Evolutionary conservation across 495 filamentous ascomycete genomes (phyloP).

Genomic region (Schizothecium vesticola): DNA sequence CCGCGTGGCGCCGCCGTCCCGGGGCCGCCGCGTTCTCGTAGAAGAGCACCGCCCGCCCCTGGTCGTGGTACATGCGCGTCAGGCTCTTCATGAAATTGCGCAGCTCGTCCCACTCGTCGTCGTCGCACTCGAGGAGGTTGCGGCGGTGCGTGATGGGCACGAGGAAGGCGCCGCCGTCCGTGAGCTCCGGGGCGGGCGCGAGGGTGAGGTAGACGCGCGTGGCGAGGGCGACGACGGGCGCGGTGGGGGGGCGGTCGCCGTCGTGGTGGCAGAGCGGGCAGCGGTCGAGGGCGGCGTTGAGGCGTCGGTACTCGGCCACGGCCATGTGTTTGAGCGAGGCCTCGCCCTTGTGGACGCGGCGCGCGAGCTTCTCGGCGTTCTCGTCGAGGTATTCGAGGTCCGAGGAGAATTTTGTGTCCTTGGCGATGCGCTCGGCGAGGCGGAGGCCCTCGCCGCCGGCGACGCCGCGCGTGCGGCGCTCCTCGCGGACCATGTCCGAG

Average conservation of each 20-base stretch:
- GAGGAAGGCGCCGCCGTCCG: constrained; percentile 75
- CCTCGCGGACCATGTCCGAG: constrained; percentile 92
- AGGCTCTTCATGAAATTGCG: constrained; percentile 99
- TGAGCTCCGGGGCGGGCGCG: constrained; percentile 85
- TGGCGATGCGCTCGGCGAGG: constrained; percentile 85
- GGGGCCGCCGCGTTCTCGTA: constrained; percentile 93
- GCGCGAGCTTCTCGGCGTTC: constrained; percentile 87
- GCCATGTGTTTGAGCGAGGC: constrained; percentile 84
- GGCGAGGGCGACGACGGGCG: constrained; percentile 82
- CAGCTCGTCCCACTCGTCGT: constrained; percentile 99
- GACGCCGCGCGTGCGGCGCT: constrained; percentile 74
- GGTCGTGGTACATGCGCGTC: constrained; percentile 86
- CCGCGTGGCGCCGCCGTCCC: constrained; percentile 72
- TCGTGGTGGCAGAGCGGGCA: constrained; percentile 94
- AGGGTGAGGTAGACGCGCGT: constrained; percentile 86
- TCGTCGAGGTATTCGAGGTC: constrained; percentile 97
- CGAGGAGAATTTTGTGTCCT: constrained; percentile 87
- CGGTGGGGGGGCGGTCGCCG: constrained; percentile 76
- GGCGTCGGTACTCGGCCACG: constrained; percentile 82
- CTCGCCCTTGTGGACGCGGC: constrained; percentile 80
- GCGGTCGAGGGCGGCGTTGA: constrained; percentile 79
- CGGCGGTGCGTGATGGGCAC: constrained; percentile 82
- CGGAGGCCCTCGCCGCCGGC: constrained; percentile 74
- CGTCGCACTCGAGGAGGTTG: constrained; percentile 94
- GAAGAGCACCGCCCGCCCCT: constrained; percentile 87